A percentile compares a stretch with the other conserved stretches of the same genome.
Conservation (phyloP, 2,329 filamentous ascomycete genomes). For the Apiospora malaysiana region DNA sequence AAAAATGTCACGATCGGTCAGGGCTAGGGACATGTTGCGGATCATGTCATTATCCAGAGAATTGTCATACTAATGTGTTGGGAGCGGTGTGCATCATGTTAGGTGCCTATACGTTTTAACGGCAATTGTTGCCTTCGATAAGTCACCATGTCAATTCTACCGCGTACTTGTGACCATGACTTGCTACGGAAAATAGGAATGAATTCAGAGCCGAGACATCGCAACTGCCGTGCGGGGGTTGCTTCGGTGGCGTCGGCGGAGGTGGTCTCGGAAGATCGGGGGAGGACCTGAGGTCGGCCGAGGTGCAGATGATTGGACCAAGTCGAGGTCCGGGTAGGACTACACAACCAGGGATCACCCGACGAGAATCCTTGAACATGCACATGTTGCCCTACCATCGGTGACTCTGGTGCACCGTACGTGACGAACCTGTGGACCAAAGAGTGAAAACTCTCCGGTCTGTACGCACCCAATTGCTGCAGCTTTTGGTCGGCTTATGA, state of each 20-base stretch:
- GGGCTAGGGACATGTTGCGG: neutral
- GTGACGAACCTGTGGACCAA: neutral
- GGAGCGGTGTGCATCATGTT: too few relatives aligned
- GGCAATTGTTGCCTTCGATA: neutral
- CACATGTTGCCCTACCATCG: conserved; percentile 3
- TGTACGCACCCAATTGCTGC: neutral
- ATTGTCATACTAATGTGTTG: neutral
- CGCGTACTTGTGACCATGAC: neutral
- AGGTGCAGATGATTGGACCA: neutral
- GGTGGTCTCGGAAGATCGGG: neutral
- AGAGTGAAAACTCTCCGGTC: neutral
- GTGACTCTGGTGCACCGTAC: neutral
- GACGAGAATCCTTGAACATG: neutral
- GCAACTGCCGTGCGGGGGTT: neutral
- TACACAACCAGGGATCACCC: conserved; percentile 10
- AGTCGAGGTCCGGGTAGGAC: neutral
- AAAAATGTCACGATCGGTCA: neutral
- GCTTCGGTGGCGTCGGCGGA: neutral
- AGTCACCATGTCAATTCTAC: neutral
- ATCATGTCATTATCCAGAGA: neutral
- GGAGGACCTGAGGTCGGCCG: neutral
- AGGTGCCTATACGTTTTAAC: neutral
- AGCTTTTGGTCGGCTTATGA: neutral
- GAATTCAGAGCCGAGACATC: neutral
- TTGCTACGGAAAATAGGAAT: neutral